Conservation (phyloP, 2,329 filamentous ascomycete genomes). For the Aspergillus ochraceus region DNA sequence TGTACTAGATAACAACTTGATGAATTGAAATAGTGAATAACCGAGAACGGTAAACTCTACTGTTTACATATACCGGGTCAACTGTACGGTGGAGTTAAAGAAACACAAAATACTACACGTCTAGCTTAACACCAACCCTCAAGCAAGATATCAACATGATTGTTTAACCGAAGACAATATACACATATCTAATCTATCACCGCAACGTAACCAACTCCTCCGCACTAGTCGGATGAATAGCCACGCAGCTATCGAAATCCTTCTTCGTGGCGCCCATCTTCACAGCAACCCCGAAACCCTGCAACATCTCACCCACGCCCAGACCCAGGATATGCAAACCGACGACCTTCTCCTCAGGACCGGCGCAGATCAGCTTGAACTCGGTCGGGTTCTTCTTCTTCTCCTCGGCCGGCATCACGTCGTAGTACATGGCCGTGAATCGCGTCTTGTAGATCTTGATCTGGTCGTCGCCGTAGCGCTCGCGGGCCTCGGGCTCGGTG, state of each 20-base stretch:
- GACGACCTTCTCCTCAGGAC: constrained; percentile 52
- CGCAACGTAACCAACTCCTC: constrained; percentile 67
- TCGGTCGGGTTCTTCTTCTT: constrained; percentile 52
- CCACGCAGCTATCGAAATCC: constrained; percentile 73
- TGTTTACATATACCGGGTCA: too few species aligned
- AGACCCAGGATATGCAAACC: constrained; percentile 52
- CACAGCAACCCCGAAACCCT: constrained; percentile 73
- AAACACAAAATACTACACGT: too few species aligned
- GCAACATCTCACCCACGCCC: constrained; percentile 64
- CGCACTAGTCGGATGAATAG: constrained; percentile 74
- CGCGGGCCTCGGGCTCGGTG: constrained; percentile 50
- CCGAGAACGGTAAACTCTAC: too few species aligned
- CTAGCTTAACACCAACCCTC: too few species aligned
- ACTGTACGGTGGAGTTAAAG: too few species aligned
- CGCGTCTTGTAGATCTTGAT: constrained; percentile 52
- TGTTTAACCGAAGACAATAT: too few species aligned
- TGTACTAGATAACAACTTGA: too few species aligned
- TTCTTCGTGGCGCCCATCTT: constrained; percentile 80
- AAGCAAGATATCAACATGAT: too few species aligned
- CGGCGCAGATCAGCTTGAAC: constrained; percentile 52
- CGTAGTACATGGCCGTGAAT: constrained; percentile 53
- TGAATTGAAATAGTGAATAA: too few species aligned
- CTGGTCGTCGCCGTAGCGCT: constrained; percentile 50
- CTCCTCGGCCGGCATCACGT: constrained; percentile 48
- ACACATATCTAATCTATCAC: constrained; percentile 12